These are phyloP conservation scores for Podila verticillata DNA, from an alignment of 192 early-diverging fungal species.

Conservation along the genomic window DNA sequence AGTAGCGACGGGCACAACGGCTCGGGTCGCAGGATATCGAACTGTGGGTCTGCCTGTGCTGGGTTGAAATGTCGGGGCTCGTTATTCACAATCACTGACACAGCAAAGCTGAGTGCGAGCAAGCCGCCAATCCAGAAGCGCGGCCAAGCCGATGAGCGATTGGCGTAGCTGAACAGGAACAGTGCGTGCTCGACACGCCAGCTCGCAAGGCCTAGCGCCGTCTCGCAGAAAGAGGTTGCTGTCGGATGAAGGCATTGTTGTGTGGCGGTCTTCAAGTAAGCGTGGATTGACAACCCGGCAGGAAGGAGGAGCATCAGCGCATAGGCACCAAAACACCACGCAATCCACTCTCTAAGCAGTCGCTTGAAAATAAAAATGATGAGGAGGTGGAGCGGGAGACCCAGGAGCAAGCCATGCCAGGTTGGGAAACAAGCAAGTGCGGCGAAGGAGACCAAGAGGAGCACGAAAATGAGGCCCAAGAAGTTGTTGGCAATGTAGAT, in stretches of 20 bases:
- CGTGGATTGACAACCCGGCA: not conserved
- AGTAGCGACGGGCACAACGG: conserved; percentile 18
- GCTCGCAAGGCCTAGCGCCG: not conserved
- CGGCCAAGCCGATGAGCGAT: conserved; percentile 20
- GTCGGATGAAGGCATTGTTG: not conserved
- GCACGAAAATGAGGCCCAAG: conserved; percentile 38
- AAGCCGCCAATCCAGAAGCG: conserved; percentile 15
- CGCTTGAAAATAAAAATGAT: conserved; percentile 49
- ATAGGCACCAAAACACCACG: conserved; percentile 31
- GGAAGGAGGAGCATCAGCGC: conserved; percentile 10
- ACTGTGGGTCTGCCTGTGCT: conserved; percentile 11
- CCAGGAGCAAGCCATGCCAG: conserved; percentile 20
- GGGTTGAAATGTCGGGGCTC: conserved; percentile 30
- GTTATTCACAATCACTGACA: conserved; percentile 29
- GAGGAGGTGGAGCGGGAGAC: conserved; percentile 46
- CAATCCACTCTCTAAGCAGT: conserved; percentile 27
- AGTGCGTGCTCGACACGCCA: conserved; percentile 2
- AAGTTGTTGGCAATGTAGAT: conserved; percentile 44
- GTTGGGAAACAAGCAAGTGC: conserved; percentile 17
- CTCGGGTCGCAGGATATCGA: conserved; percentile 34
- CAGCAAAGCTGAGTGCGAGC: conserved; percentile 23
- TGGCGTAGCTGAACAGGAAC: conserved; percentile 17
- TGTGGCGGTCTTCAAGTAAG: not conserved
- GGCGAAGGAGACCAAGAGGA: conserved; percentile 34
- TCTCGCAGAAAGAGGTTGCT: no score